A percentile compares a stretch with the other conserved stretches of the same genome.
Conservation (phyloP, 495 filamentous ascomycete species). For the Aspergillus olivimuriae region DNA sequence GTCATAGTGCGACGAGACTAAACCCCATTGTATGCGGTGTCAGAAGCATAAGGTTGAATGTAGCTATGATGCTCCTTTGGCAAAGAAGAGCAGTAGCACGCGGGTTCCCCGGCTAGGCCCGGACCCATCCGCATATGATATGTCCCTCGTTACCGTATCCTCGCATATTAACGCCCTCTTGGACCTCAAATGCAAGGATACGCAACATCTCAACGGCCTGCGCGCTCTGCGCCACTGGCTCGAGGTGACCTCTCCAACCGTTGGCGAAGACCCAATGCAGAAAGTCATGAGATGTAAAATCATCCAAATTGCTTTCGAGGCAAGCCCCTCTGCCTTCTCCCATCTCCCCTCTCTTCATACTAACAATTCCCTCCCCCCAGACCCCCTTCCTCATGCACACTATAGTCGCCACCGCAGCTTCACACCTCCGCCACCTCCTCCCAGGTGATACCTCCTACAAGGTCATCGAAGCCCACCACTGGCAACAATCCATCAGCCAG, state of each 20-base stretch:
- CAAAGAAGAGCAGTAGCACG: too few relatives aligned
- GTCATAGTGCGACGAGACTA: conserved; percentile 43
- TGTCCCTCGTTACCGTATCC: conserved; percentile 20
- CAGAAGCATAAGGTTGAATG: conserved; percentile 34
- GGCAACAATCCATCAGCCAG: conserved; percentile 33
- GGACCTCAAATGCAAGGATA: conserved; percentile 2
- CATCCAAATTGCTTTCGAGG: conserved; percentile 33
- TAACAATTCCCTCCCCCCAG: conserved; percentile 12
- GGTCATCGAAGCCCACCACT: conserved; percentile 38
- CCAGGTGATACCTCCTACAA: conserved; percentile 23
- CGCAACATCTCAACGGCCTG: conserved; percentile 7
- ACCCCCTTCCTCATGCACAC: conserved; percentile 44
- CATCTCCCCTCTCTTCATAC: not conserved
- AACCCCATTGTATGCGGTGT: conserved; percentile 39
- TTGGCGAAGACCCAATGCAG: conserved; percentile 15
- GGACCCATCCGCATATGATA: conserved; percentile 17
- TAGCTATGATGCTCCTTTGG: conserved; percentile 24
- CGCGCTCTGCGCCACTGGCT: conserved; percentile 34
- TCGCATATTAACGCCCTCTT: conserved; percentile 23
- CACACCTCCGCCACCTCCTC: conserved; percentile 32
- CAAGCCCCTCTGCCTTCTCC: conserved; percentile 13
- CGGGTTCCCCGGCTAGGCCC: conserved; percentile 7
- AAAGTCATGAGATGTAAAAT: conserved; percentile 27
- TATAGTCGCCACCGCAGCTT: conserved; percentile 33
- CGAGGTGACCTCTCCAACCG: conserved; percentile 16